Conservation (phyloP, 352 stramenopile species). For the Phytophthora cryptogea region DNA sequence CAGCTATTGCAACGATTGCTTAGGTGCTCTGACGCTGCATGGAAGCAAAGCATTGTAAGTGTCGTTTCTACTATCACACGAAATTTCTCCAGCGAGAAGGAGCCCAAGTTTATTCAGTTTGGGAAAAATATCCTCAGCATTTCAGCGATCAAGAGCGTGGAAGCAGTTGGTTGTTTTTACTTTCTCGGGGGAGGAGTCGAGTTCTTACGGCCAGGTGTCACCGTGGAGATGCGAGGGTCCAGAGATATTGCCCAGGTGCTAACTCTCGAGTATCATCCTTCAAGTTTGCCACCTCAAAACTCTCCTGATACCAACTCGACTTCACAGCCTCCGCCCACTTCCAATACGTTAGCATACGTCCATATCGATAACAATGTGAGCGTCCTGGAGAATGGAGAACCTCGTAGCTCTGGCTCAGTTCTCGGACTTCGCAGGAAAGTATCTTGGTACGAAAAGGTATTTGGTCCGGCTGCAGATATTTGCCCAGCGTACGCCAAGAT, state of each 20-base stretch:
- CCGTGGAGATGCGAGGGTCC: slow-evolving; percentile 36
- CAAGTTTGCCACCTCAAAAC: slow-evolving; percentile 2
- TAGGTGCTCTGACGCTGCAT: slow-evolving; percentile 11
- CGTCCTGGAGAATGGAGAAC: background rate
- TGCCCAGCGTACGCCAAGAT: slow-evolving; percentile 18
- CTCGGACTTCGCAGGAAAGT: background rate
- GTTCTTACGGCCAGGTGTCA: slow-evolving; percentile 40
- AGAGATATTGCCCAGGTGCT: slow-evolving; percentile 40
- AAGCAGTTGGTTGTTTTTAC: slow-evolving; percentile 40
- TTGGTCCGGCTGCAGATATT: slow-evolving; percentile 7
- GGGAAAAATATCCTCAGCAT: slow-evolving; percentile 26
- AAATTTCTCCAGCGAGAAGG: slow-evolving; percentile 3
- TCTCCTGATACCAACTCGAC: background rate
- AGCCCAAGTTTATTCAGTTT: slow-evolving; percentile 19
- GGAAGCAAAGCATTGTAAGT: slow-evolving; percentile 23
- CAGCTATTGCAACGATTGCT: slow-evolving; percentile 31
- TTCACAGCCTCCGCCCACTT: background rate
- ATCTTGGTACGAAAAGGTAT: slow-evolving; percentile 30
- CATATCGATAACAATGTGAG: slow-evolving; percentile 7
- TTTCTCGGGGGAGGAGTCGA: slow-evolving; percentile 41
- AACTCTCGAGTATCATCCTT: slow-evolving; percentile 21
- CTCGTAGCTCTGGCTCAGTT: background rate
- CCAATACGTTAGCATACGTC: slow-evolving; percentile 21
- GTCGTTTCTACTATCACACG: slow-evolving; percentile 6
- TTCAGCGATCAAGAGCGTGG: slow-evolving; percentile 21